These are phyloP conservation scores for Tulasnella sp. DNA, from an alignment of 768 basidiomycete genomes.

Conservation along the genomic window DNA sequence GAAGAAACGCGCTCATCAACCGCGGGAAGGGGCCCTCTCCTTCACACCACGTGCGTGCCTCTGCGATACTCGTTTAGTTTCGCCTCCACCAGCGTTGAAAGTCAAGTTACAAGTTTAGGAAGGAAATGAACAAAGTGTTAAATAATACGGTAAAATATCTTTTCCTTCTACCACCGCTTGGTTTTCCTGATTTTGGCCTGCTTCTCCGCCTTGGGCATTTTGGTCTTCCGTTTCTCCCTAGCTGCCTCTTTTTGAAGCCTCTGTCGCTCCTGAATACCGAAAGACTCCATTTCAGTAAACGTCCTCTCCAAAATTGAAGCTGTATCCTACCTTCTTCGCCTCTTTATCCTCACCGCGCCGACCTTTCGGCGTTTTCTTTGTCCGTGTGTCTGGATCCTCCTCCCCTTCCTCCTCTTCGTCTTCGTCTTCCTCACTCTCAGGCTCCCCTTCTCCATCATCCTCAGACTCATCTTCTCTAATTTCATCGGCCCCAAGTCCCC, in stretches of 20 bases:
- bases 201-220: conserved; percentile 96
- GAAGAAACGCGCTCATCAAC: not conserved
- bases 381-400: conserved; percentile 36
- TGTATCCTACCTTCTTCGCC: conserved; percentile 66
- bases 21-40: not conserved
- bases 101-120: not conserved
- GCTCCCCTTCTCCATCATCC: not conserved
- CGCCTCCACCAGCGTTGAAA: no score
- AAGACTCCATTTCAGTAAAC: conserved; percentile 27
- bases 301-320: conserved; percentile 17
- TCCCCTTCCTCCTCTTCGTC: conserved; percentile 29
- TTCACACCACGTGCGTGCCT: not conserved
- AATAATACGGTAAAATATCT: not conserved
- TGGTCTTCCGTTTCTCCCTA: conserved; percentile 80
- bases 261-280: conserved; percentile 71
- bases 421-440: not conserved
- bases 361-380: conserved; percentile 63
- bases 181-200: conserved; percentile 66
- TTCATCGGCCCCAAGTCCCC: conserved; percentile 36
- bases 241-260: conserved; percentile 82
- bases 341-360: conserved; percentile 92
- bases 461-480: conserved; percentile 34
- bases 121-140: not conserved
- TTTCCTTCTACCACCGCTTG: not conserved
- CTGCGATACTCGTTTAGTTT: no score